phyloP scores from a whole-genome alignment of 805 yeast genomes.

The Yarrowia bubula region DNA sequence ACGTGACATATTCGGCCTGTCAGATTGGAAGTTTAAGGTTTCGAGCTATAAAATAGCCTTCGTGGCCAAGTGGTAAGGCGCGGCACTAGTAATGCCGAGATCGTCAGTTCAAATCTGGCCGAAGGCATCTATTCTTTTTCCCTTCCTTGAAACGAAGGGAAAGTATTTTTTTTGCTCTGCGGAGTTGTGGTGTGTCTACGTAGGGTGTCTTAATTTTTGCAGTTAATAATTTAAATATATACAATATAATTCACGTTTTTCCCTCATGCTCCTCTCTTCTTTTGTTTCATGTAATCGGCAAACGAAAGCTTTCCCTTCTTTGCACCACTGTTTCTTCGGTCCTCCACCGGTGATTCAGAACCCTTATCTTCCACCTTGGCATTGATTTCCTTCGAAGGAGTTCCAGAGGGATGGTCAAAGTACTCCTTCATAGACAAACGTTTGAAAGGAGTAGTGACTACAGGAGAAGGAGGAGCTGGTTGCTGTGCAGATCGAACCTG shows the following conservation, averaged over 20 bases:
- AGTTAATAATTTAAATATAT: background rate
- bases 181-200: too few relatives aligned
- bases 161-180: background rate
- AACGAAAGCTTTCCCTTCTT: constrained; percentile 22
- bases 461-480: constrained; percentile 1
- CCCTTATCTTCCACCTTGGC: constrained; percentile 15
- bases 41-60: background rate
- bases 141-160: too few relatives aligned
- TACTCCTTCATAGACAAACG: constrained; percentile 12
- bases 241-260: background rate
- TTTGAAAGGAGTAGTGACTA: background rate
- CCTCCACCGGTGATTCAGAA: background rate
- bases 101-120: constrained; percentile 27
- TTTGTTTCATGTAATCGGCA: constrained; percentile 25
- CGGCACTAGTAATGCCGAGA: constrained; percentile 26
- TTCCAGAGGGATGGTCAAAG: constrained; percentile 3
- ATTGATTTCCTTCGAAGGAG: constrained; percentile 1
- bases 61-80: constrained; percentile 28
- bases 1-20: background rate
- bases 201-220: too few relatives aligned
- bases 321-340: constrained; percentile 3
- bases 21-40: background rate
- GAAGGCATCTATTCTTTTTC: constrained; percentile 9
- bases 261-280: background rate
- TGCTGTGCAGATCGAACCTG: background rate